phyloP scores from a whole-genome alignment of 805 yeast species.

The Teunomyces stri region DNA sequence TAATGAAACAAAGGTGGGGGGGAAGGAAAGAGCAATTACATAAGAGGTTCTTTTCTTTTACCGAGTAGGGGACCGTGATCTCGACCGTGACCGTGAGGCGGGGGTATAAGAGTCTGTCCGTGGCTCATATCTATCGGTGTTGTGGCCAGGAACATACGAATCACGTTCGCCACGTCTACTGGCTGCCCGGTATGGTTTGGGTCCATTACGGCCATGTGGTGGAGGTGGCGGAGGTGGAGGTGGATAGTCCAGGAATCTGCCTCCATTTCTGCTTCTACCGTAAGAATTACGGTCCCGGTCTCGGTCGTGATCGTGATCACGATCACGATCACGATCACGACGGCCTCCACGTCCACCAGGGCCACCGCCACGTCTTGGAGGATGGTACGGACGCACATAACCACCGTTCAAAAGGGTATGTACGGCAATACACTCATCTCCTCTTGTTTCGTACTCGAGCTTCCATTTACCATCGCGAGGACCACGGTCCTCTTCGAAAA shows the following conservation, averaged over 20 bases:
- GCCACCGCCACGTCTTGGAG: slow-evolving; percentile 7
- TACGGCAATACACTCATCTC: slow-evolving; percentile 32
- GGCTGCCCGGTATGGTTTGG: slow-evolving; percentile 12
- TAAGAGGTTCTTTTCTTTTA: not conserved
- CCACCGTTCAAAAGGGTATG: slow-evolving; percentile 27
- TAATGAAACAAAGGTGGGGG: not conserved
- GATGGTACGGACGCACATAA: slow-evolving; percentile 13
- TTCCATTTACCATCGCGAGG: slow-evolving; percentile 48
- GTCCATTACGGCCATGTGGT: slow-evolving; percentile 7
- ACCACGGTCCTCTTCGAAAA: slow-evolving; percentile 44
- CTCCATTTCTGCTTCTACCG: slow-evolving; percentile 6
- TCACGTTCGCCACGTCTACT: slow-evolving; percentile 11
- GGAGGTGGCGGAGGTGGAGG: not conserved
- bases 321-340: not conserved
- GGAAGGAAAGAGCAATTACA: not conserved
- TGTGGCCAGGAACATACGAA: slow-evolving; percentile 9
- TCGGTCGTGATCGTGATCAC: not conserved
- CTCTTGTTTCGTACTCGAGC: slow-evolving; percentile 32
- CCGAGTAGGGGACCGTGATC: slow-evolving; percentile 3
- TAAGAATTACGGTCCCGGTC: not conserved
- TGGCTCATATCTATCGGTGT: slow-evolving; percentile 4
- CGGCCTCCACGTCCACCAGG: slow-evolving; percentile 10
- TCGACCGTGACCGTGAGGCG: slow-evolving; percentile 1
- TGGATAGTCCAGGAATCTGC: not conserved
- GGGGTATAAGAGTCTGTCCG: slow-evolving; percentile 13